Evolutionary conservation across 495 filamentous ascomycete genomes (phyloP).

Genomic region (Aspergillus campestris): DNA sequence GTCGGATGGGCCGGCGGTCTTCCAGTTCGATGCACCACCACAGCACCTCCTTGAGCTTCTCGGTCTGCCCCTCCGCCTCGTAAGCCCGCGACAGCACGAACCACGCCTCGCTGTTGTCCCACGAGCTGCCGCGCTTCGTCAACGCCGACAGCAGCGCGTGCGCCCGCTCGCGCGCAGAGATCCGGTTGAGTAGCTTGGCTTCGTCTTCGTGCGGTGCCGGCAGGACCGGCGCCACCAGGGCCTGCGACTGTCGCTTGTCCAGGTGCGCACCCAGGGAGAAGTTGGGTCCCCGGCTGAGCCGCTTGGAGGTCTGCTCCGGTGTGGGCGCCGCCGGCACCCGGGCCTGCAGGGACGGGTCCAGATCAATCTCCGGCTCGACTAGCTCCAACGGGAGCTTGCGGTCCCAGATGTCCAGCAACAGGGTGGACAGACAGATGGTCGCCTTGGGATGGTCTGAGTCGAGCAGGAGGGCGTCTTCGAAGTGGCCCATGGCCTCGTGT

Average conservation of each 20-base stretch:
- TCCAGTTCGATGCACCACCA: slow-evolving; percentile 64
- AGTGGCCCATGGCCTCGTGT: slow-evolving; percentile 60
- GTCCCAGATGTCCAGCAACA: slow-evolving; percentile 80
- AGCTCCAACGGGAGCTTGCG: slow-evolving; percentile 46
- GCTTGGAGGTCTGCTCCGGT: no score
- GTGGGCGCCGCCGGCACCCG: slow-evolving; percentile 5
- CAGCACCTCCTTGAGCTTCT: slow-evolving; percentile 70
- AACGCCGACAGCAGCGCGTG: slow-evolving; percentile 70
- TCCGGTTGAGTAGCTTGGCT: slow-evolving; percentile 58
- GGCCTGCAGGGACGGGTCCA: slow-evolving; percentile 19
- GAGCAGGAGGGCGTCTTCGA: slow-evolving; percentile 70
- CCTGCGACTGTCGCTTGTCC: slow-evolving; percentile 16
- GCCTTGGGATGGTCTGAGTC: slow-evolving; percentile 69
- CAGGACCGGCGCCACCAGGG: slow-evolving; percentile 17
- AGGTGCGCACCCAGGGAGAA: slow-evolving; percentile 23
- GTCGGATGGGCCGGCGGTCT: slow-evolving; percentile 39
- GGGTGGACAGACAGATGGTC: slow-evolving; percentile 71
- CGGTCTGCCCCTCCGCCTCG: slow-evolving; percentile 71
- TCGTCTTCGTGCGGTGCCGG: slow-evolving; percentile 6
- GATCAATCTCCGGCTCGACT: slow-evolving; percentile 22
- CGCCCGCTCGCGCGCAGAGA: slow-evolving; percentile 81
- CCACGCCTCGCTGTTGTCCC: slow-evolving; percentile 95
- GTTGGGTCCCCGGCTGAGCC: slow-evolving; percentile 11
- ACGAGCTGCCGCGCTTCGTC: slow-evolving; percentile 78
- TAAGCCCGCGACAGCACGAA: slow-evolving; percentile 76